Percentiles rank a stretch among this genome's conserved stretches.
Conservation (phyloP, 1,139 yeast species). For the Protomyces macrosporus region DNA sequence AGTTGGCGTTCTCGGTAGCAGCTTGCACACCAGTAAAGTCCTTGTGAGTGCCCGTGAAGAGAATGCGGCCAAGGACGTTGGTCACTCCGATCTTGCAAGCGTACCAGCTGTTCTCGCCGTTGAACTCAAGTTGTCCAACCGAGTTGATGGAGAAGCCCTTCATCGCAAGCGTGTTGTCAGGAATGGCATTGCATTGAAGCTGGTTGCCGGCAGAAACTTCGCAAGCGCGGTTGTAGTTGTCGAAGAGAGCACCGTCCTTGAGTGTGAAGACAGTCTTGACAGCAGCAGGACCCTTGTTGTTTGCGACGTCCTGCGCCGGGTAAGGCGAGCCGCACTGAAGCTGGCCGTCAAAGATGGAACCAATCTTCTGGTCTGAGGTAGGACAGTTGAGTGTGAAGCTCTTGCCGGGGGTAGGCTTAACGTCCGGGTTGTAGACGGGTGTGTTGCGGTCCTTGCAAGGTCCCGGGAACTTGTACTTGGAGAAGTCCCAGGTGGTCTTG, state of each 20-base stretch:
- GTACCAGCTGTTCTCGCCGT: background rate
- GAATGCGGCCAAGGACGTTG: background rate
- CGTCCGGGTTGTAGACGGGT: background rate
- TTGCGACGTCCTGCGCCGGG: background rate
- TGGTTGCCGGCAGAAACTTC: background rate
- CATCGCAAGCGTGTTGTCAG: background rate
- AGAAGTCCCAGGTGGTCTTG: background rate
- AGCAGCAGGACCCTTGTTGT: background rate
- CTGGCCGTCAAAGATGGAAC: background rate
- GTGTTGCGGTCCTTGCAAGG: background rate
- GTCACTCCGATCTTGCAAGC: background rate
- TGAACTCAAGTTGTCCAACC: background rate
- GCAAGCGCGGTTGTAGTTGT: background rate
- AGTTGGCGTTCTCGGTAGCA: background rate
- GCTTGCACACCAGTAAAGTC: background rate
- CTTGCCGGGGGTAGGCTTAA: background rate
- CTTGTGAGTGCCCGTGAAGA: slow-evolving; percentile 1
- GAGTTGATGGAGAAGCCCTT: background rate
- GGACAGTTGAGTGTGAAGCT: background rate
- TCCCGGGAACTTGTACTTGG: slow-evolving; percentile 1
- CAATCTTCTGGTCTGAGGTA: background rate
- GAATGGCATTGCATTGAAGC: background rate
- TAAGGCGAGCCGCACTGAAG: background rate
- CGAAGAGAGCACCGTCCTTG: background rate
- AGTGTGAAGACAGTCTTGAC: background rate